Evolutionary conservation across 176 grass and related monocot species (phyloP), one percentile per base, ranked within the genome.

Genomic region (Avena atlantica): DNA sequence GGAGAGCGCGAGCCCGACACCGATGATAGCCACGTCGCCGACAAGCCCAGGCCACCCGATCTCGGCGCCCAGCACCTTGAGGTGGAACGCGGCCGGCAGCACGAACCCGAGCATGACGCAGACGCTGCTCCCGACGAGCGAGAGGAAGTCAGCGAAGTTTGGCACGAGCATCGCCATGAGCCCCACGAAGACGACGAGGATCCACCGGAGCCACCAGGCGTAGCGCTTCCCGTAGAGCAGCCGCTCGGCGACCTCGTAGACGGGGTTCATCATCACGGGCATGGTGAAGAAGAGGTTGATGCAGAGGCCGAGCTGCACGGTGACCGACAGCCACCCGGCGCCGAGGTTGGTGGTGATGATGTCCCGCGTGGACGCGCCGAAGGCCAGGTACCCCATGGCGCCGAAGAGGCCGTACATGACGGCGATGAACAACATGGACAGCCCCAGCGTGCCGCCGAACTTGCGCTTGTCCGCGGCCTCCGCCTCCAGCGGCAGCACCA

Each of bases 271-370:
- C 97, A 96, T 94, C 17, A 99, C 92, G 25, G 97, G 92, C 87
- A 99, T 89, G 82, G 97, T 92, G 90, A 99, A 99, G 89, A 96
- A 99, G 85, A 99, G 92, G 89, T 96, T 99, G 84, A 93, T 89
- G 94, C 97, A 99, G 34, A 99, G 92, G 9, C 96, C 96, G 2
- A 98, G 60, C 90, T 96, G 96, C 86, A 98, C 90, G 27, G 90
- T 25, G 65, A 96, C 83, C 3, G 96, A 96, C 62, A 98, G 83
- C 84, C 88, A 89, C n/a, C 96, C 96, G 24, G 88, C 64, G 44
- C 93, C 96, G 81, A 98, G 89, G 84, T 98, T 98, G 67, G 93
- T 93, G 82, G 96, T 98, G 83, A 98, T 96, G 88, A 98, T 98
- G 88, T 98, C 96, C 68, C 90, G 87, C 73, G 96, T 98, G 63